Evolutionary conservation across 2,329 filamentous ascomycete species (phyloP).

Genomic region (Anthostomella pinea): DNA sequence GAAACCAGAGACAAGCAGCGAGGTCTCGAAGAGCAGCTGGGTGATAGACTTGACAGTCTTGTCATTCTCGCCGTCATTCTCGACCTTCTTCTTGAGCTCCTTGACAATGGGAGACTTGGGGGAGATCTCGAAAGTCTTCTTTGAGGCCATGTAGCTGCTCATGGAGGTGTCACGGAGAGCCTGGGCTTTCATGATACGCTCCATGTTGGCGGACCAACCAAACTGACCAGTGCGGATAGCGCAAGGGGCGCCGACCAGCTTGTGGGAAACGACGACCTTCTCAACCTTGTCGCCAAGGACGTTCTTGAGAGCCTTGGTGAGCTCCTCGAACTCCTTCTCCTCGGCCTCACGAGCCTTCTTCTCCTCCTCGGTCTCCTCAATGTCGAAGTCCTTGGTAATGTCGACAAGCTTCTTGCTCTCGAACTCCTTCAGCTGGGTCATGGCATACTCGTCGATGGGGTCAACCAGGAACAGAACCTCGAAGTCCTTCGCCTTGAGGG

Average conservation of each 20-base stretch:
- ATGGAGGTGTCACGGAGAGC: constrained; percentile 99
- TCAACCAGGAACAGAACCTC: constrained; percentile 99
- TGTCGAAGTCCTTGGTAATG: constrained; percentile 99
- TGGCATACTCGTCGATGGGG: constrained; percentile 98
- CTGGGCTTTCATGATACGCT: constrained; percentile 99
- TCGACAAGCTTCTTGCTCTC: constrained; percentile 99
- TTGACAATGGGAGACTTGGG: constrained; percentile 96
- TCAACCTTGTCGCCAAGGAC: constrained; percentile 98
- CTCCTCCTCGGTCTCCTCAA: constrained; percentile 99
- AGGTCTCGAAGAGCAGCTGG: constrained; percentile 98
- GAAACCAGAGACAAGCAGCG: constrained; percentile 96
- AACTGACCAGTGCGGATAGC: constrained; percentile 99
- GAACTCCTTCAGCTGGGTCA: constrained; percentile 99
- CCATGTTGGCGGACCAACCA: constrained; percentile 99
- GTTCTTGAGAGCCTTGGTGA: constrained; percentile 98
- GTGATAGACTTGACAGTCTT: constrained; percentile 99
- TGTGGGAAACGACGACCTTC: constrained; percentile 99
- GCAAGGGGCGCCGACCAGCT: constrained; percentile 90
- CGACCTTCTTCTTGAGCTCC: constrained; percentile 99
- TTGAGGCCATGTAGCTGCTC: constrained; percentile 99
- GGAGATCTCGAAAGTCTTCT: constrained; percentile 99
- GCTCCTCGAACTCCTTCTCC: constrained; percentile 96
- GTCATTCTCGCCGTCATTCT: constrained; percentile 95
- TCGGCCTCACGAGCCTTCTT: constrained; percentile 92
- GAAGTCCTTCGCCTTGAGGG: constrained; percentile 98